Conservation (phyloP, 495 filamentous ascomycete species). For the Pyrenopolyporus hunteri region DNA sequence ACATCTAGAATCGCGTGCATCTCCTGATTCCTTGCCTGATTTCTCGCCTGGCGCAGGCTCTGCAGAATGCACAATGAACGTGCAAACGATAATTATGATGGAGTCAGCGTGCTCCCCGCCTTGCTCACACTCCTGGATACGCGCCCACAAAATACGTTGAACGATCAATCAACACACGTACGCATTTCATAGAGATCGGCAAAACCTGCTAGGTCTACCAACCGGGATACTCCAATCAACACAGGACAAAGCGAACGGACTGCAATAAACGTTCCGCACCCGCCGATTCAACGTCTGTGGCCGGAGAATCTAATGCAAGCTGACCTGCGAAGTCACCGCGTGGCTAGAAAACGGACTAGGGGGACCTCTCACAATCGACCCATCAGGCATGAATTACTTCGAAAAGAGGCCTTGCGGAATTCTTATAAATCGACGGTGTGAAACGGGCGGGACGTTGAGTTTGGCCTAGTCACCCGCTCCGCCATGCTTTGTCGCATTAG, state of each 20-base stretch:
- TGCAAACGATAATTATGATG: slow-evolving; percentile 16
- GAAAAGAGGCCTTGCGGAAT: too few species aligned
- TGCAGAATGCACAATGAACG: background rate
- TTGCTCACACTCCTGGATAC: slow-evolving; percentile 8
- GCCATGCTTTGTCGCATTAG: too few species aligned
- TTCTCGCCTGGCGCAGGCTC: too few species aligned
- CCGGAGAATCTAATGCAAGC: slow-evolving; percentile 17
- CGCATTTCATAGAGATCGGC: slow-evolving; percentile 37
- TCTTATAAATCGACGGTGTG: too few species aligned
- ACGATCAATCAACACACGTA: slow-evolving; percentile 23
- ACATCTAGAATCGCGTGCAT: too few species aligned
- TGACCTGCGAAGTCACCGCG: too few species aligned
- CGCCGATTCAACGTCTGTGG: slow-evolving; percentile 22
- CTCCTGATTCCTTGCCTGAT: too few species aligned
- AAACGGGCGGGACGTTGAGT: too few species aligned
- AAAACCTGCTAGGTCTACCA: slow-evolving; percentile 12
- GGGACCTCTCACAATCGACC: too few species aligned
- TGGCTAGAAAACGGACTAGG: too few species aligned
- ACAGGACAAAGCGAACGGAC: slow-evolving; percentile 23
- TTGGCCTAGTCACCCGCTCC: too few species aligned
- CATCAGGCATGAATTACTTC: too few species aligned
- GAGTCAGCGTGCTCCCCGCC: background rate
- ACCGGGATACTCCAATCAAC: slow-evolving; percentile 20
- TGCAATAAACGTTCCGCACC: slow-evolving; percentile 20
- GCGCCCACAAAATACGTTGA: slow-evolving; percentile 18